Evolutionary conservation across 306 rosid genomes (phyloP), one percentile per base, ranked within the genome.

Genomic region (Cucurbita argyrosperma): DNA sequence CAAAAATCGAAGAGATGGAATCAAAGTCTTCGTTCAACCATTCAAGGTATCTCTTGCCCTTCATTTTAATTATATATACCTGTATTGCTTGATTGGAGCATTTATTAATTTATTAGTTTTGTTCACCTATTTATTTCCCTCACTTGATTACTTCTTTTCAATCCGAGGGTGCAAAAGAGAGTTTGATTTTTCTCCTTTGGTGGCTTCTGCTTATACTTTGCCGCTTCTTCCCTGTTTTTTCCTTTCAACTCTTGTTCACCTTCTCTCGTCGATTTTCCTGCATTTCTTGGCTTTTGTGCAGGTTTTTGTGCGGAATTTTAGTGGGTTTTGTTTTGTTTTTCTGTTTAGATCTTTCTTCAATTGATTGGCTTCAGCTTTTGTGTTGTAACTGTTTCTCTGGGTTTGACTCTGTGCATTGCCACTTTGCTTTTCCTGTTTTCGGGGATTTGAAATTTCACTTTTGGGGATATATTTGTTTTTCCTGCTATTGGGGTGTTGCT

Each of bases 211-310:
- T 77, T 75, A 19, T 68, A 47, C 60, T 77, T 85, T 79, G 69
- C 55, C 51, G 55, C 76, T 79, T 86, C 7, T 78, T 82, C 74
- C 80, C 82, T 78, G 79, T 54, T 55, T 64, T 45, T 78, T 77
- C 76, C 47, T 38, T 82, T 70, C 54, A 14, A 5, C 54, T 50
- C 18, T 15, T 15, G 6, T 70, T 56, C 7, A 49, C 43, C 59
- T 75, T 57, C 55, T 69, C 55, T 69, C 21, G 16, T 23, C 37
- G 5, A 4, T 5, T 49, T 74, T 78, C 74, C 23, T 45, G 43
- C 76, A 75, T 73, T 73, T 21, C n/a, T 40, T 19, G 64, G 42
- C 72, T 55, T 64, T 76, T 78, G 1, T 65, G 35, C 61, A 37
- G 43, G 51, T 59, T 46, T 57, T 59, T 74, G 14, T 4, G 14